These are phyloP conservation scores for Umbelopsis sp. DNA, from an alignment of 192 early-diverging fungal genomes.

Conservation along the genomic window DNA sequence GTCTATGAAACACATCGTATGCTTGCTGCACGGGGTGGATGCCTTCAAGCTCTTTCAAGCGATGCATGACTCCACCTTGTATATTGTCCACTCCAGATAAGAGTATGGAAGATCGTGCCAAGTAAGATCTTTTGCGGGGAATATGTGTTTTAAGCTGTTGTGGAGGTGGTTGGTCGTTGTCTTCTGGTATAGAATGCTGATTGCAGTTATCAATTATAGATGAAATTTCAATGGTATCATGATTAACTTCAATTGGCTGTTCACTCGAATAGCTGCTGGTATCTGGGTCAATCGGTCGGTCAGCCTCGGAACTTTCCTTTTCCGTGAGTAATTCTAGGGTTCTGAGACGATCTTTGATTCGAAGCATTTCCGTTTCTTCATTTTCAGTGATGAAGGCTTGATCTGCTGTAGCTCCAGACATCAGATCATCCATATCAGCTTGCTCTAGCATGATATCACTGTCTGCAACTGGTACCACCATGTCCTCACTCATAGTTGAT, in stretches of 20 bases:
- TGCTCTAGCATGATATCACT: not conserved
- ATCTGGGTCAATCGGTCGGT: not conserved
- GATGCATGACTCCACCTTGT: conserved; percentile 12
- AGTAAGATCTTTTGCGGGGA: not conserved
- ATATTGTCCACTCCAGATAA: conserved; percentile 19
- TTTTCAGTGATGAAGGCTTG: not conserved
- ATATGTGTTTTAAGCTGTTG: not conserved
- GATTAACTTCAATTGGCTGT: not conserved
- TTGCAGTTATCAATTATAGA: not conserved
- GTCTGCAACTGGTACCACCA: not conserved
- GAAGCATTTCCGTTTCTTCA: conserved; percentile 1
- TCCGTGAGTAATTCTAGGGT: not conserved
- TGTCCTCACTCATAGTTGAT: conserved; percentile 14
- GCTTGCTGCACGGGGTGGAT: conserved; percentile 12
- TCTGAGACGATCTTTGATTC: not conserved
- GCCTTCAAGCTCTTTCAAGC: conserved; percentile 24
- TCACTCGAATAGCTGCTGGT: not conserved
- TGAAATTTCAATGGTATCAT: not conserved
- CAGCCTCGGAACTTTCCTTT: not conserved
- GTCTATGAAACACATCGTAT: conserved; percentile 28
- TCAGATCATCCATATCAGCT: not conserved
- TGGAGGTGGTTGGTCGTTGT: not conserved
- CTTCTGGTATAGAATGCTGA: not conserved
- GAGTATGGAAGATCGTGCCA: conserved; percentile 26
- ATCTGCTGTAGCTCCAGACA: not conserved